Base-by-base conservation (phyloP, 805 yeast genomes). In the Candida odintsovae region DNA sequence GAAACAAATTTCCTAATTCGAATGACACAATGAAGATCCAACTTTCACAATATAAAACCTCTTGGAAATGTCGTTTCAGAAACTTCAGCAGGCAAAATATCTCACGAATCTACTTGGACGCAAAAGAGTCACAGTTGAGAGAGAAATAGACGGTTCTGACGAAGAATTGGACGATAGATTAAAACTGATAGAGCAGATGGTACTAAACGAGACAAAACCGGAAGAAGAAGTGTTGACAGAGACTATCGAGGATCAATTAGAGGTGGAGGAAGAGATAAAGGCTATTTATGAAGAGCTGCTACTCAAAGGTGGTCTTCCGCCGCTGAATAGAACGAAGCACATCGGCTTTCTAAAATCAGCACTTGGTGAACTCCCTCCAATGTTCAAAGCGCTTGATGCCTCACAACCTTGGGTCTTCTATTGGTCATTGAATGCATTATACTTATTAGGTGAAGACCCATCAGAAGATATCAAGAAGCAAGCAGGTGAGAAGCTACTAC, bases 351-450 rank as follows among this genome's bases (percentile, higher is more conserved):
- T 55, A 11, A 50, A 42, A 16, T 43, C 47, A 50, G 53, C 59
- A 0, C 35, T 58, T n/a, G 56, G 57, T 3, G 45, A 41, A 7
- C 35, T 60, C 7, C 64, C 64, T 2, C 37, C 46, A 19, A 38
- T 49, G 47, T 53, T 61, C 47, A 46, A 63, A 3, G 74, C 75
- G 0, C 69, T 88, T 41, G 97, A 92, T 64, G 94, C 97, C 0
- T 86, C 94, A n/a, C 90, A 84, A 50, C 82, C 96, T 0, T 94
- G 98, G 98, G 67, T 92, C 58, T 48, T 86, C 1, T 92, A 86
- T 61, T 94, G 99, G 99, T 66, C 83, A 7, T 60, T 77, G 40
- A 89, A 88, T 59, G 71, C 82, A 0, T 55, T 73, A 39, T 54
- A 61, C 3, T 45, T 80, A 1, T 51, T 83, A 25, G 73, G 73